Conservation (phyloP, 768 basidiomycete species). For the Gymnopilus junonius region DNA sequence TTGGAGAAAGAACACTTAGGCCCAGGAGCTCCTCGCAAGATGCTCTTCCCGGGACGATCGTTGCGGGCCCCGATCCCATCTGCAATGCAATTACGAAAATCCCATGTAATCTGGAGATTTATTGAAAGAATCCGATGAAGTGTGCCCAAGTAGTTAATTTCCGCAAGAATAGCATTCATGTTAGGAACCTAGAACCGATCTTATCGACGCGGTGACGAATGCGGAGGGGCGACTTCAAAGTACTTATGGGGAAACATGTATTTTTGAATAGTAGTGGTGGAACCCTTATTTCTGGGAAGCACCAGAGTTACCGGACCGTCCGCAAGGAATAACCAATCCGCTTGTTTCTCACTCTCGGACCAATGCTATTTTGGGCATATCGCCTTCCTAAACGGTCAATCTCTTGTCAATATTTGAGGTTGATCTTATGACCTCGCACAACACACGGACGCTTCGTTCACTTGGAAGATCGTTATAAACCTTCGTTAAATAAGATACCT, state of each 20-base stretch:
- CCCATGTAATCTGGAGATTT: conserved; percentile 43
- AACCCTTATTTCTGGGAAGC: conserved; percentile 4
- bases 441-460: background rate
- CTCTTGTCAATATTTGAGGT: background rate
- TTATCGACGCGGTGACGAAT: conserved; percentile 25
- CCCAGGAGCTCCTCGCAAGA: conserved; percentile 2
- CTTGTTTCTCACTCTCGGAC: conserved; percentile 8
- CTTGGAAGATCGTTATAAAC: no score
- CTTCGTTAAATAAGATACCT: background rate
- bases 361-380: conserved; percentile 26
- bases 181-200: conserved; percentile 33
- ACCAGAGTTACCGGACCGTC: conserved; percentile 12
- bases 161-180: conserved; percentile 31
- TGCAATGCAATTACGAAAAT: conserved; percentile 28
- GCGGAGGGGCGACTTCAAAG: conserved; percentile 16
- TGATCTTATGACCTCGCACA: background rate
- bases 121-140: conserved; percentile 32
- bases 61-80: conserved; percentile 38
- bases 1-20: background rate
- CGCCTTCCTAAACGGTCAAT: conserved; percentile 22
- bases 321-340: background rate
- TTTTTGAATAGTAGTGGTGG: conserved; percentile 7
- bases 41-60: conserved; percentile 27
- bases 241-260: conserved; percentile 27
- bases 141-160: conserved; percentile 30